A percentile compares a stretch with the other conserved stretches of the same genome.
phyloP scores from a whole-genome alignment of 768 basidiomycete genomes.

The Leccinellum rugosiceps region DNA sequence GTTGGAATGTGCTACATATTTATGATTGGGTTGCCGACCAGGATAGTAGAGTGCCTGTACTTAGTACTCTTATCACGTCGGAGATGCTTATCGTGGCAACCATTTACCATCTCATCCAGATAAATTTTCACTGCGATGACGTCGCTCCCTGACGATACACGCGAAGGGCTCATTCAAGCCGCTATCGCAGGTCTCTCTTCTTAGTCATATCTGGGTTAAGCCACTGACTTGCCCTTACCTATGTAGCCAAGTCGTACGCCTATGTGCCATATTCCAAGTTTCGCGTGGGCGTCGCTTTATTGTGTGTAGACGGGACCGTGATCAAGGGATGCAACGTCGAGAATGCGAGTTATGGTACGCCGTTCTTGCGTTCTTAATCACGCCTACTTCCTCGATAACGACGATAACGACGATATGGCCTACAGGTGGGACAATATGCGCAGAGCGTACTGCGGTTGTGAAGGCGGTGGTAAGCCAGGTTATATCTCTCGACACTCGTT shows the following conservation, averaged over 20 bases:
- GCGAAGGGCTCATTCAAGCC: slow-evolving; percentile 50
- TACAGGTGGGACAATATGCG: slow-evolving; percentile 86
- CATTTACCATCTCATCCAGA: neutral
- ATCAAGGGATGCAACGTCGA: slow-evolving; percentile 91
- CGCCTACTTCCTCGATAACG: neutral
- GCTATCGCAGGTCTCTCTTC: slow-evolving; percentile 32
- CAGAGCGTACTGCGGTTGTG: slow-evolving; percentile 92
- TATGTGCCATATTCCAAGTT: slow-evolving; percentile 91
- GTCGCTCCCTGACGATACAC: slow-evolving; percentile 40
- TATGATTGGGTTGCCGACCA: neutral
- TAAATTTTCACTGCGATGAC: neutral
- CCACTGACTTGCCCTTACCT: neutral
- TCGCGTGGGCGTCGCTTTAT: slow-evolving; percentile 84
- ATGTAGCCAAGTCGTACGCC: slow-evolving; percentile 60
- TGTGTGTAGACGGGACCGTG: slow-evolving; percentile 65
- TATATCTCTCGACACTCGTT: neutral
- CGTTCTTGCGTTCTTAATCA: neutral
- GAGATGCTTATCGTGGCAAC: neutral
- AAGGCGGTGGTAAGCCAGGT: slow-evolving; percentile 74
- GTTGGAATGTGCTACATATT: neutral
- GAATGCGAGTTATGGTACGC: slow-evolving; percentile 87
- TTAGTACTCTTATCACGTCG: neutral
- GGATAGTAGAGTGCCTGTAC: neutral
- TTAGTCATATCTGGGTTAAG: neutral
- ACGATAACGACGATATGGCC: neutral